Percentiles rank a stretch among this genome's conserved stretches.
phyloP scores from a whole-genome alignment of 345 rosid species.

The Eucalyptus cladocalyx region DNA sequence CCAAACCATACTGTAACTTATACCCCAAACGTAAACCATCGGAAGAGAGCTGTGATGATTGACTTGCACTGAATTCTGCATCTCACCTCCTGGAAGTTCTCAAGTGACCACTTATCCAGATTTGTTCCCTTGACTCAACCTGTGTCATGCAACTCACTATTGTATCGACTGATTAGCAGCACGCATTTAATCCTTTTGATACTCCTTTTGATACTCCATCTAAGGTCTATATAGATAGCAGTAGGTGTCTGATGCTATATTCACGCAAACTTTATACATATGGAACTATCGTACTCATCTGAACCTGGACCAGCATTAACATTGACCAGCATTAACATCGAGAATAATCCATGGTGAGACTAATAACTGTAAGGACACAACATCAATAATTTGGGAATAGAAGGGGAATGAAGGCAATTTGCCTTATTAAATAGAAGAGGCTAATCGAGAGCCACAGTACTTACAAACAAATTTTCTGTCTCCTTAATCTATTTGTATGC shows the following conservation, averaged over 20 bases:
- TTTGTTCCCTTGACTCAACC: background rate
- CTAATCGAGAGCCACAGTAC: no score
- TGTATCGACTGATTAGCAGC: background rate
- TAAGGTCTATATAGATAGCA: background rate
- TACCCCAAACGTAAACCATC: no score
- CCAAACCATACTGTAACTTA: no score
- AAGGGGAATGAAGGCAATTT: no score
- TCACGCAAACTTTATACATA: background rate
- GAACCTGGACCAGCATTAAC: background rate
- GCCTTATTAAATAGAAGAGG: no score
- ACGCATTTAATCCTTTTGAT: background rate
- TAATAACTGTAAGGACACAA: background rate
- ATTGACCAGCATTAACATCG: background rate
- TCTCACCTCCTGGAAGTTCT: background rate
- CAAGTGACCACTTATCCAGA: background rate
- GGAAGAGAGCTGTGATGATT: background rate
- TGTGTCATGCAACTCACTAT: no score
- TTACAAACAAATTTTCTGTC: background rate
- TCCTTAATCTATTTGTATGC: background rate
- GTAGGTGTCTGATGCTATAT: background rate
- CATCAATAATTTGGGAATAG: no score
- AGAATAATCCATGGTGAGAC: background rate
- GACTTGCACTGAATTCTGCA: background rate
- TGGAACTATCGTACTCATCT: background rate
- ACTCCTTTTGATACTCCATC: background rate